Evolutionary conservation across 2,329 filamentous ascomycete species (phyloP), one percentile per base, ranked within the genome.

Genomic region (Calonectria ilicicola): DNA sequence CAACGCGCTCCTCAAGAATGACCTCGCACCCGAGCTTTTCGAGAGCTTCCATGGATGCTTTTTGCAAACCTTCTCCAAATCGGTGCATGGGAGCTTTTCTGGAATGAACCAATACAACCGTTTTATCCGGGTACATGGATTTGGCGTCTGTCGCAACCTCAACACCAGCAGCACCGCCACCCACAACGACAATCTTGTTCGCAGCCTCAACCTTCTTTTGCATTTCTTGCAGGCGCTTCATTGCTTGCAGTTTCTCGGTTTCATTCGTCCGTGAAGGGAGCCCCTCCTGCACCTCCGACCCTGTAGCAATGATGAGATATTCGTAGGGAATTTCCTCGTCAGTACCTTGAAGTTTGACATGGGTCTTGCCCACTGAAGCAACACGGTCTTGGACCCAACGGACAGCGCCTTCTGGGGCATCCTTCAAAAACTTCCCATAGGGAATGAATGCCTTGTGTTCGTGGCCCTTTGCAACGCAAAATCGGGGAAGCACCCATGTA

Each of bases 381-480:
- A 86, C 89, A 2, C 82, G 83, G 51, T 85, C 88, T 64, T 83
- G 82, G 2, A 89, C 78, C 83, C 86, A 87, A n/a, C 77, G 76
- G 2, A 84, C 71, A 2, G 80, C 76, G 0, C 83, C 85, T 21
- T 81, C 74, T 0, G 84, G 82, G 5, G 80, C 83, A 0, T 73
- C 75, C 1, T 78, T 80, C 3, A 89, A 75, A 47, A 86, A 83
- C 5, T 82, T 82, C 0, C 85, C 85, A 72, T 91, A 92, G 0
- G 91, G 91, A 51, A 93, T 89, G 73, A 92, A 92, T 0, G 89
- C 89, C 76, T 89, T 89, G 69, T 89, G 81, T 73, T 92, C 90
- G 58, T 91, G 87, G 23, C 80, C 80, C n/a, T 84, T 81, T 6
- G 89, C 83, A 17, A 92, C 90, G 47, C 86, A 89, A 78, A 89